Percentiles rank a stretch among this genome's conserved stretches.
Evolutionary conservation across 2,329 filamentous ascomycete genomes (phyloP).

Genomic region (Fusarium secorum): DNA sequence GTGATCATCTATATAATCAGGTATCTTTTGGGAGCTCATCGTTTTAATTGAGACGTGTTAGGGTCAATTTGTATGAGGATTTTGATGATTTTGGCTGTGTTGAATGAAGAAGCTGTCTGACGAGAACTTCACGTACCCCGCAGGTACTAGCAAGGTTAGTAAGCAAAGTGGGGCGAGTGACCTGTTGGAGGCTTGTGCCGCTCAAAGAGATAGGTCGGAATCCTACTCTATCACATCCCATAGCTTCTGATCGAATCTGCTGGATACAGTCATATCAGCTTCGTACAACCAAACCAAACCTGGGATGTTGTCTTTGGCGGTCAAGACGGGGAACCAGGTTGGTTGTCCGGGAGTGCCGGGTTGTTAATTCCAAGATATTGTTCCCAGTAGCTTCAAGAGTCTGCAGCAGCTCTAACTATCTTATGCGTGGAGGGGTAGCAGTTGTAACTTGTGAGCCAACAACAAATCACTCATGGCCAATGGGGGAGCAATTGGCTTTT

Average conservation of each 20-base stretch:
- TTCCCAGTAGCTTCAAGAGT: constrained; percentile 7
- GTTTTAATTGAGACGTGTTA: no score
- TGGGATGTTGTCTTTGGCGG: constrained; percentile 27
- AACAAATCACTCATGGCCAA: constrained; percentile 31
- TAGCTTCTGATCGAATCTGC: neutral
- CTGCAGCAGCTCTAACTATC: constrained; percentile 2
- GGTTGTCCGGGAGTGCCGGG: constrained; percentile 13
- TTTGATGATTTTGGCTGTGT: no score
- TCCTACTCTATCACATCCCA: neutral
- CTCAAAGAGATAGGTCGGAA: no score
- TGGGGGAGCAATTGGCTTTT: constrained; percentile 29
- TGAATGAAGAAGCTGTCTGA: no score
- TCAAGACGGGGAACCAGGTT: constrained; percentile 31
- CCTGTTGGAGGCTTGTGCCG: no score
- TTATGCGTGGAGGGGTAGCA: neutral
- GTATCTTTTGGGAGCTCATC: no score
- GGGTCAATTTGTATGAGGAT: no score
- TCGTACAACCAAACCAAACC: neutral
- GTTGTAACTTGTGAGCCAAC: constrained; percentile 11
- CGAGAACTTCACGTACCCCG: no score
- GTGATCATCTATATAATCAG: no score
- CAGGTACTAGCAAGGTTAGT: no score
- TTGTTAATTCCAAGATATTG: constrained; percentile 16
- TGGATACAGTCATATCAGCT: neutral
- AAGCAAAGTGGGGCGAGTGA: no score